These are phyloP conservation scores for Piromyces sp. DNA, from an alignment of 192 early-diverging fungal genomes.

Conservation along the genomic window DNA sequence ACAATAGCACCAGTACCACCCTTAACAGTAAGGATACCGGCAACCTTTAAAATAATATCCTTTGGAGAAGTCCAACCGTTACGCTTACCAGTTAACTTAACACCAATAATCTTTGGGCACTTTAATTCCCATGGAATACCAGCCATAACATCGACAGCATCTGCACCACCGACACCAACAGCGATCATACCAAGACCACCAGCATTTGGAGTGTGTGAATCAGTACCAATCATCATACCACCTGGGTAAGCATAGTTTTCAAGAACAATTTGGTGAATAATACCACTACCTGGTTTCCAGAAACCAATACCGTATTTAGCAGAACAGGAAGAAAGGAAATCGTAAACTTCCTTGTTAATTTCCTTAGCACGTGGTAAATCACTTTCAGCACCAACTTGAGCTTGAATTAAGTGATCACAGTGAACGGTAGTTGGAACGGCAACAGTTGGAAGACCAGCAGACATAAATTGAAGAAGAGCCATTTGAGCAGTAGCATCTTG, in stretches of 20 bases:
- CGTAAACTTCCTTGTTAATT: constrained; percentile 86
- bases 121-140: constrained; percentile 98
- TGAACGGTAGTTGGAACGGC: constrained; percentile 86
- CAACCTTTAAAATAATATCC: constrained; percentile 80
- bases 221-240: constrained; percentile 89
- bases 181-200: constrained; percentile 93
- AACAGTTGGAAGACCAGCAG: constrained; percentile 65
- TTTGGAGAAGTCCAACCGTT: constrained; percentile 88
- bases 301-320: constrained; percentile 90
- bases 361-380: constrained; percentile 71
- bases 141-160: constrained; percentile 98
- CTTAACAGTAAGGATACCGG: constrained; percentile 88
- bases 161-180: constrained; percentile 92
- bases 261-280: constrained; percentile 91
- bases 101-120: constrained; percentile 88
- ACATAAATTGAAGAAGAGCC: constrained; percentile 96
- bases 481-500: constrained; percentile 93
- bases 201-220: constrained; percentile 95
- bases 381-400: constrained; percentile 59
- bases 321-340: constrained; percentile 65
- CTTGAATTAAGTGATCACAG: constrained; percentile 96
- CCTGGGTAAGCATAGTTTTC: constrained; percentile 98
- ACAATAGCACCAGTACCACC: constrained; percentile 93
- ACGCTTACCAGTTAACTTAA: constrained; percentile 71
- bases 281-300: constrained; percentile 88